Base-by-base conservation (phyloP, 805 yeast species). In the Metschnikowia proteae region DNA sequence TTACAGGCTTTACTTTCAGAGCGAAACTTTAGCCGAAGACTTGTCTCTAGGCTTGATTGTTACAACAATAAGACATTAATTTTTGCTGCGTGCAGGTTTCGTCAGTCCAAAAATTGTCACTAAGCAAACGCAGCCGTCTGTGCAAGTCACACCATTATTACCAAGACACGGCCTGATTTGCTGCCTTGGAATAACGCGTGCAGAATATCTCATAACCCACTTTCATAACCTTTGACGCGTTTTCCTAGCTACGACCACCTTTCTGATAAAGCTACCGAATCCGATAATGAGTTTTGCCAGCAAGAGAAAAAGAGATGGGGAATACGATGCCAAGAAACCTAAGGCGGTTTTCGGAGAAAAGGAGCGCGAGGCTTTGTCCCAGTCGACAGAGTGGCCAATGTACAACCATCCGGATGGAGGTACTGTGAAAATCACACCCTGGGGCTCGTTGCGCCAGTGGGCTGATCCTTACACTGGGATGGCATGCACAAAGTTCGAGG, bases 401-500 rank as follows among this genome's bases (percentile, higher is more conserved):
- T 81, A 77, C 54, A 71, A 71, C 45, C 85, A 80, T 53, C 86
- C 86, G 1, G 80, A 80, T 9, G 86, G 86, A 7, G 86, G 86
- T 0, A 70, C 70, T 29, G 76, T 81, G 41, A 82, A 80, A 60
- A 76, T 81, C 48, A 80, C 85, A 1, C 85, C 86, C 25, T 74
- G 82, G 67, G 86, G 86, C n/a, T 78, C 80, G 43, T 66, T 81
- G 36, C 66, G 85, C 53, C 75, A 72, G 51, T 69, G 60, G 55
- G 70, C 68, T 27, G 64, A 73, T 45, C 57, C 63, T 31, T 70
- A 67, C 30, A 71, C 71, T 41, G 81, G 81, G 46, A 73, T 75
- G 43, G 60, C 66, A 49, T 68, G 75, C 29, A 72, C 80, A 44
- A 68, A 71, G 37, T 74, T 81, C 48, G 84, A 81, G 59, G 76